Percentiles rank a stretch among this genome's conserved stretches.
These are phyloP conservation scores for Colletotrichum sp. DNA, from an alignment of 2,329 filamentous ascomycete species.

Conservation along the genomic window DNA sequence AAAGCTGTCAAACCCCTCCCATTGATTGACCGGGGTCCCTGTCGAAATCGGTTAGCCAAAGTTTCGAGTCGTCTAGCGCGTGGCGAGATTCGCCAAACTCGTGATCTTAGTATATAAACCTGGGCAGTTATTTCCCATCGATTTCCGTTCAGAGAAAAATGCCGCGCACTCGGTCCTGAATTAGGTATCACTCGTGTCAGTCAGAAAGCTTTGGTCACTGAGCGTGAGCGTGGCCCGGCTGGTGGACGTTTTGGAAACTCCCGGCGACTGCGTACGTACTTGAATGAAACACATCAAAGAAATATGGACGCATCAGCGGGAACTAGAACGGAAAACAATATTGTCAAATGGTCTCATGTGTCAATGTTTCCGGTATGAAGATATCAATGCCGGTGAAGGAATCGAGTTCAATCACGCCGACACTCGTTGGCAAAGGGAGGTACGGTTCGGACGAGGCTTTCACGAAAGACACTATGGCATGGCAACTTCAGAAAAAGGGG, in stretches of 20 bases:
- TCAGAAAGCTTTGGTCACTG: background rate
- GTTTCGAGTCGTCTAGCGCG: background rate
- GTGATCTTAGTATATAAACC: background rate
- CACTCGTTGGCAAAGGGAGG: rapidly evolving
- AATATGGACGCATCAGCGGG: background rate
- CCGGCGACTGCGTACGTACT: background rate
- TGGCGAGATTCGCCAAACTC: background rate
- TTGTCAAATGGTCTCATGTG: background rate
- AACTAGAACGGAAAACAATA: rapidly evolving
- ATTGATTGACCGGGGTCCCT: background rate
- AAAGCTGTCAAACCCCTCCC: background rate
- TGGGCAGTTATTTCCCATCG: background rate
- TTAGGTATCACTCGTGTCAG: background rate
- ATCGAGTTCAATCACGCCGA: background rate
- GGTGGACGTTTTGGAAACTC: background rate
- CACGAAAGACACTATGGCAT: background rate
- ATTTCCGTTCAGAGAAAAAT: background rate
- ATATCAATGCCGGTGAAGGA: background rate
- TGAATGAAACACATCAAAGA: background rate
- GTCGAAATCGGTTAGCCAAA: background rate
- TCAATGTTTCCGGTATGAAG: background rate
- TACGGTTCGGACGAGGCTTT: background rate
- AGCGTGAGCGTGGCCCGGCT: background rate
- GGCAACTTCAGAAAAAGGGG: background rate
- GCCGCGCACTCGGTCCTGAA: background rate